A percentile compares a stretch with the other conserved stretches of the same genome.
phyloP scores from a whole-genome alignment of 2,329 filamentous ascomycete species.

The Neoascochyta sp. region DNA sequence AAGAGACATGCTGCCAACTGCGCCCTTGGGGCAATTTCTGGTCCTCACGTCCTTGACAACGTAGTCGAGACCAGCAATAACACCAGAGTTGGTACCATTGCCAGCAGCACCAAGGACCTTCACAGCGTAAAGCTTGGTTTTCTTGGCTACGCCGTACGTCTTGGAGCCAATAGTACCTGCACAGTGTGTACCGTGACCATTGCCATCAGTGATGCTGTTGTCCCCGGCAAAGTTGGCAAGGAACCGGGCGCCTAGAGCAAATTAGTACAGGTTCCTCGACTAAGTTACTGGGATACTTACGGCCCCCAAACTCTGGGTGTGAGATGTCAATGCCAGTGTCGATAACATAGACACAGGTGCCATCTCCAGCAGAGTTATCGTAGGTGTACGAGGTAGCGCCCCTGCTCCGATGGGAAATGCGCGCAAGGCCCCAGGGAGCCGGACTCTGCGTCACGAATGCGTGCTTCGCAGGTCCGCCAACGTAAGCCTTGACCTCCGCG shows the following conservation, averaged over 20 bases:
- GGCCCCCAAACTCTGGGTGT: slow-evolving; percentile 45
- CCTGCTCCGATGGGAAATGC: slow-evolving; percentile 34
- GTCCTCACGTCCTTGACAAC: slow-evolving; percentile 12
- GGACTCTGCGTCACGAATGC: no score
- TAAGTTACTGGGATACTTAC: slow-evolving; percentile 15
- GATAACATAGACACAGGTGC: slow-evolving; percentile 56
- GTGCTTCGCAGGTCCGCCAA: no score
- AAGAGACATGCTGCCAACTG: slow-evolving; percentile 35
- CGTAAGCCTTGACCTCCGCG: no score
- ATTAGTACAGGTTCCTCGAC: not conserved
- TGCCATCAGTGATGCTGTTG: slow-evolving; percentile 18
- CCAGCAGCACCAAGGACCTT: slow-evolving; percentile 36
- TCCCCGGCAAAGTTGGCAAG: slow-evolving; percentile 27
- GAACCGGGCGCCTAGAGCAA: slow-evolving; percentile 18
- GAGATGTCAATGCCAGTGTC: slow-evolving; percentile 59
- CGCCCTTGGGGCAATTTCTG: slow-evolving; percentile 27
- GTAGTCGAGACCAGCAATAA: slow-evolving; percentile 27
- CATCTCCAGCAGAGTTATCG: slow-evolving; percentile 36
- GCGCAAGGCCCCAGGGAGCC: slow-evolving; percentile 40
- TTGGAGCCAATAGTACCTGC: slow-evolving; percentile 32
- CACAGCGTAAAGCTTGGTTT: slow-evolving; percentile 33
- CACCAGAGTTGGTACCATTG: slow-evolving; percentile 18
- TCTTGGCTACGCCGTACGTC: slow-evolving; percentile 36
- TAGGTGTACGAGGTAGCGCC: slow-evolving; percentile 36
- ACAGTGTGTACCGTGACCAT: slow-evolving; percentile 38